Base-by-base conservation (phyloP, 805 yeast genomes). In the Candida yuanshanica region DNA sequence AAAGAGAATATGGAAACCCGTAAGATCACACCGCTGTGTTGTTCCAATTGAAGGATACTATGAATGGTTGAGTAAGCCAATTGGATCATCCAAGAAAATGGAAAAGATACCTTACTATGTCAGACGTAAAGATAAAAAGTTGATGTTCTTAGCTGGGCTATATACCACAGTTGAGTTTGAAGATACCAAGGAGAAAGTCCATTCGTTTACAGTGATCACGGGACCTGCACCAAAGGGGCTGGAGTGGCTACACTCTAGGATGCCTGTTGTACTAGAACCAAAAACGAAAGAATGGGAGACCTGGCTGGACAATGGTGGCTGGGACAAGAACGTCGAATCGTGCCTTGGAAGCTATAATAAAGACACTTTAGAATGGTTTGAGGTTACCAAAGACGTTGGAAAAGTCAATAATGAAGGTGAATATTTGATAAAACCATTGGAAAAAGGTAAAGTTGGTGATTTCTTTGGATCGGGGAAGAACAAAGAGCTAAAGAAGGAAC, bases 11-110 rank as follows among this genome's bases (percentile, higher is more conserved):
- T 89, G 95, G 95, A 66, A 66, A 7, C 46, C 66, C 2, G 66
- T 75, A 5, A 62, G 70, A 27, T 62, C 69, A 20, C 61, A 62
- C 8, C 65, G 96, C 29, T 89, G 96, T 57, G 79, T 82, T 1
- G 76, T 88, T 0, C 91, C 95, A 0, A 72, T 85, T 31, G 74
- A 76, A 52, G 96, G 96, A 0, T 90, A 90, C 59, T 90, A 76
- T 55, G 97, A 90, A 60, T 90, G 97, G 96, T 48, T 46, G 13
- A 50, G 52, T 20, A 48, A 53, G 14, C 46, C 55, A 2, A 43
- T 41, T 14, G 56, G 54, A 10, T 64, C 56, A 39, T 61, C 56
- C 21, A 46, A 52, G 23, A 64, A 59, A 33, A 53, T 53, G 4
- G 65, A 64, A 9, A 82, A 78, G 53, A 58, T 59, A 0, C 96